Evolutionary conservation across 495 filamentous ascomycete species (phyloP).

Genomic region (Neurospora sp.): DNA sequence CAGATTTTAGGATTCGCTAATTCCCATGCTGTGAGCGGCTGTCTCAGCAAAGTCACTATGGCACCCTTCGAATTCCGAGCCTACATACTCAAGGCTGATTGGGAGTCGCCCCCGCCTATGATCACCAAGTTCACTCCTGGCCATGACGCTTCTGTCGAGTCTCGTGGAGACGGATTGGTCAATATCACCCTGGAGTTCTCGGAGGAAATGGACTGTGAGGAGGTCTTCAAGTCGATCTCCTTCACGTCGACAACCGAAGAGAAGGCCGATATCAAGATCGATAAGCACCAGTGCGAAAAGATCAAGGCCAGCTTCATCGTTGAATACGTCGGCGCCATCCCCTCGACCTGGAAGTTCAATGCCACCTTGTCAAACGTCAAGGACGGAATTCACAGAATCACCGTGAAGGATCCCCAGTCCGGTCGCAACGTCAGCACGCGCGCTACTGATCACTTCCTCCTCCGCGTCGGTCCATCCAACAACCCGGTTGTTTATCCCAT

Average conservation of each 20-base stretch:
- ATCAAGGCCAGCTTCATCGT: conserved; percentile 44
- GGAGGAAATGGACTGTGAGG: conserved; percentile 51
- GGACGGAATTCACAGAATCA: conserved; percentile 54
- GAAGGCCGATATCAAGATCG: conserved; percentile 24
- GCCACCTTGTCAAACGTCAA: conserved; percentile 34
- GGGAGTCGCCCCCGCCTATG: conserved; percentile 43
- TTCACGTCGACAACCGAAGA: conserved; percentile 46
- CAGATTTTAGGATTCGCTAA: conserved; percentile 6
- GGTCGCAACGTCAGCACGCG: conserved; percentile 27
- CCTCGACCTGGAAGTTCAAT: conserved; percentile 43
- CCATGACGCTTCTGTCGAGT: conserved; percentile 47
- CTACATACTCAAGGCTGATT: conserved; percentile 51
- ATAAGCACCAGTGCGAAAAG: conserved; percentile 13
- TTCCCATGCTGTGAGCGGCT: conserved; percentile 36
- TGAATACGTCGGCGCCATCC: conserved; percentile 35
- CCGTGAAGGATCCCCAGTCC: conserved; percentile 45
- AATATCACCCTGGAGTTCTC: conserved; percentile 54
- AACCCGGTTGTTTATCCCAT: conserved; percentile 50
- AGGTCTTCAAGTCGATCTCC: conserved; percentile 36
- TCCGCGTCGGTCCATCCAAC: conserved; percentile 36
- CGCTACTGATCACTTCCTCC: conserved; percentile 38
- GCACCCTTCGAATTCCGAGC: conserved; percentile 50
- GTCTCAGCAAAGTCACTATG: conserved; percentile 44
- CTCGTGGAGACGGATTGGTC: conserved; percentile 24
- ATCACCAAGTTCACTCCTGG: conserved; percentile 55